Conservation (phyloP, 2,329 filamentous ascomycete species). For the Tolypocladium ovalisporum region DNA sequence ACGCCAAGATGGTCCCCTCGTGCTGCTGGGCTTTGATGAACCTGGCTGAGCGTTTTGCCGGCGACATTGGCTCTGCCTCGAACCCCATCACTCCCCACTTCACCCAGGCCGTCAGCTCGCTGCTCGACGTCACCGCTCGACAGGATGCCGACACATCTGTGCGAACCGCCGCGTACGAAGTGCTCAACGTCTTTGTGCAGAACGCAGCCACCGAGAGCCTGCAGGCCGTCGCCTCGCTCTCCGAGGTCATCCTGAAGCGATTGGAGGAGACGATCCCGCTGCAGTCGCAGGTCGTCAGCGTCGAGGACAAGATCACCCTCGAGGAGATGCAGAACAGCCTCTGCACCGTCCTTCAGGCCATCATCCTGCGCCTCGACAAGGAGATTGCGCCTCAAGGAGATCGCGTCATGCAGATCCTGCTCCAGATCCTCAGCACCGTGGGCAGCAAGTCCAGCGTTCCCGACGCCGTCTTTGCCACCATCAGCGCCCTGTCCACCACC, state of each 20-base stretch:
- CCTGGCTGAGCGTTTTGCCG: slow-evolving; percentile 87
- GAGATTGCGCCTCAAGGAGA: slow-evolving; percentile 87
- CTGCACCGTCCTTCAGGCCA: slow-evolving; percentile 80
- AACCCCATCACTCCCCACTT: slow-evolving; percentile 90
- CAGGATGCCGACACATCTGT: slow-evolving; percentile 77
- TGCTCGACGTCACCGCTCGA: slow-evolving; percentile 77
- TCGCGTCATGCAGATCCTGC: slow-evolving; percentile 81
- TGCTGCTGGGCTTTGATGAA: slow-evolving; percentile 99
- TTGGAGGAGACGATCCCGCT: slow-evolving; percentile 83
- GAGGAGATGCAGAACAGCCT: slow-evolving; percentile 98
- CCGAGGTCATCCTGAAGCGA: slow-evolving; percentile 80
- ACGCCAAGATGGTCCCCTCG: slow-evolving; percentile 92
- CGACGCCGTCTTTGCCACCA: slow-evolving; percentile 83
- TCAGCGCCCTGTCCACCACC: slow-evolving; percentile 83
- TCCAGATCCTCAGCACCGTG: slow-evolving; percentile 68
- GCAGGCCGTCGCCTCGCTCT: slow-evolving; percentile 67
- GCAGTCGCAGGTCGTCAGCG: slow-evolving; percentile 87
- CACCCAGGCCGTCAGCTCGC: slow-evolving; percentile 76
- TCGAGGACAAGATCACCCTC: slow-evolving; percentile 89
- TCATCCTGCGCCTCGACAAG: slow-evolving; percentile 81
- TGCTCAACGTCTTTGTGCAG: slow-evolving; percentile 87
- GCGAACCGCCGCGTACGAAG: slow-evolving; percentile 92
- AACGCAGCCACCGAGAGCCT: slow-evolving; percentile 84
- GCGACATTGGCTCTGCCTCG: slow-evolving; percentile 62
- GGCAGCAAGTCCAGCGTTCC: slow-evolving; percentile 86